Percentiles rank a stretch among this genome's conserved stretches.
These are phyloP conservation scores for Fraxinus nigra DNA, from an alignment of 305 asterid genomes.

Conservation along the genomic window DNA sequence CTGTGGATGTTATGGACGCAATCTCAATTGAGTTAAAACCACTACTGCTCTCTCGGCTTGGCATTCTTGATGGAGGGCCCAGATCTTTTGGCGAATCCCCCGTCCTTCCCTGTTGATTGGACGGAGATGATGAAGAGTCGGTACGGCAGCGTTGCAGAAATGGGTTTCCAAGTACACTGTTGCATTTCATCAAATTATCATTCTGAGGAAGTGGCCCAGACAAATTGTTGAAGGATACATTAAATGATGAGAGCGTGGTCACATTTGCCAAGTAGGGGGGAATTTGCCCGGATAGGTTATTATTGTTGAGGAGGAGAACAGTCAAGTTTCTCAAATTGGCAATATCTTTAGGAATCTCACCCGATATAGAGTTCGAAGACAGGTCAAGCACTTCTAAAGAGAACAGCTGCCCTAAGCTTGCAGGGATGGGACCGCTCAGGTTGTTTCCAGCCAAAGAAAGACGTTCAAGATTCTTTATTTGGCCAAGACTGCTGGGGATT, in stretches of 20 bases:
- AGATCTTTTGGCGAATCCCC: conserved; percentile 35
- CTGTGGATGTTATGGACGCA: conserved; percentile 76
- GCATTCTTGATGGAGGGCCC: conserved; percentile 31
- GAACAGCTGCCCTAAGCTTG: conserved; percentile 56
- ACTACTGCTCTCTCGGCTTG: conserved; percentile 27
- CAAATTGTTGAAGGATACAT: conserved; percentile 68
- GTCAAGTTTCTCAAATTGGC: conserved; percentile 55
- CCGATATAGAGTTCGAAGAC: conserved; percentile 66
- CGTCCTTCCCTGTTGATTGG: conserved; percentile 45
- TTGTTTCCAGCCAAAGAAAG: conserved; percentile 77
- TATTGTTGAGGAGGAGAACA: conserved; percentile 59
- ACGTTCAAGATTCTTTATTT: conserved; percentile 48
- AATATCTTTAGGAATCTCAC: conserved; percentile 65
- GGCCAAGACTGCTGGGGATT: conserved; percentile 66
- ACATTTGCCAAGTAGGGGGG: conserved; percentile 51
- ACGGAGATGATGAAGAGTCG: conserved; percentile 44
- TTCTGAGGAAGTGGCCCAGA: conserved; percentile 61
- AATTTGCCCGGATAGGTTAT: conserved; percentile 63
- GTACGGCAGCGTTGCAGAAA: conserved; percentile 49
- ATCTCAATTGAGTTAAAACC: conserved; percentile 73
- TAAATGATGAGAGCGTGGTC: conserved; percentile 46
- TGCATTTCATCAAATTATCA: conserved; percentile 50
- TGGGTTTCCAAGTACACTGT: conserved; percentile 65
- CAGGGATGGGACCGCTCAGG: conserved; percentile 69
- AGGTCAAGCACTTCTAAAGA: conserved; percentile 67